Evolutionary conservation across 2,329 filamentous ascomycete species (phyloP), one percentile per base, ranked within the genome.

Genomic region (Tolypocladium ovalisporum): DNA sequence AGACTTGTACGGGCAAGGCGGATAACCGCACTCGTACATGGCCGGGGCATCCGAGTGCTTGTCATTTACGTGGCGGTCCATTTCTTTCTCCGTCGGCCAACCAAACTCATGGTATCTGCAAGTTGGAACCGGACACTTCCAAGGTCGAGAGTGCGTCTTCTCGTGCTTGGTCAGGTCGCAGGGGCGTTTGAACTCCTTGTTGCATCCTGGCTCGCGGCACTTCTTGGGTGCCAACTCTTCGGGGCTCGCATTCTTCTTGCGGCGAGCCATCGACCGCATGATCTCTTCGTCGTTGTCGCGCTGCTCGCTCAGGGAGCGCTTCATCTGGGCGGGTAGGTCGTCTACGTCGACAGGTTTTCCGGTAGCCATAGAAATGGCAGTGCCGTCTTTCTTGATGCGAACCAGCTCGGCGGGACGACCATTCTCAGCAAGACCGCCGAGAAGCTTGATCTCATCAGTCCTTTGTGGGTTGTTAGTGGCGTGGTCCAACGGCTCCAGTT

Each of bases 151-250:
- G 72, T 99, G 94, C 0, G 93, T 97, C 79, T 97, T 99, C 76
- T 96, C 89, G 74, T 99, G 94, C 79, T 97, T 97, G 63, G 91
- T 97, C 59, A 97, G 78, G 71, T 99, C 94, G 73, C 94, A 97
- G n/a, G 90, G 90, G 61, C 94, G 87, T 75, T 94, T 95, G 78
- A 97, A 97, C 72, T 93, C 85, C 75, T 96, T 97, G 72, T 84
- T 85, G 75, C 93, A 97, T 44, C 83, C 83, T 6, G 78, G 77
- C 68, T 91, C 83, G 61, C 81, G 81, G 78, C 90, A 96, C 65
- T 84, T 84, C 74, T 93, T 86, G 57, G 84, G 88, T 53, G 89
- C 85, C 54, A 93, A 84, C 71, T 95, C 88, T 73, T 93, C 89
- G 7, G 89, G 87, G 55, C 85, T 87, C 39, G 90, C 90, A 59